Evolutionary conservation across 2,329 filamentous ascomycete genomes (phyloP), one percentile per base, ranked within the genome.

Genomic region (Orbilia brochopaga): DNA sequence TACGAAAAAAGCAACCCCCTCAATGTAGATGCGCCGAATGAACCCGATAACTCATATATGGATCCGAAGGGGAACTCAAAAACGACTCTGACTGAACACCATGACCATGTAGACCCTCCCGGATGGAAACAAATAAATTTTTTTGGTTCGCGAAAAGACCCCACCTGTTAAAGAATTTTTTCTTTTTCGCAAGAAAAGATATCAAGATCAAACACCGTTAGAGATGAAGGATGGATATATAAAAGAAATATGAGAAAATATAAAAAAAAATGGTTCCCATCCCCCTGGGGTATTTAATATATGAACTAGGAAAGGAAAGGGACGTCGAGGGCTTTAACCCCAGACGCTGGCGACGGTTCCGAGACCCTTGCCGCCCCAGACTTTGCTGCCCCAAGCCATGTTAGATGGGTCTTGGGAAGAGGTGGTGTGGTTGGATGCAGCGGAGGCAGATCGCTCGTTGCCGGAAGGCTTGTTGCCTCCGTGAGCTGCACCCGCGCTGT

Each of bases 401-500:
- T 76, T 75, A 42, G 75, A 69, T 56, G 72, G 73, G 15, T 70
- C 72, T 69, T 76, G 75, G 19, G 73, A 74, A 46, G 67, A 74
- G 27, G 75, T 69, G 19, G 74, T 74, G 35, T 75, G 74, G 61
- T 75, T 77, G 32, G 76, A 76, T 35, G 76, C 75, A 56, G 76
- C 75, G 50, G 76, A 76, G 44, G 75, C 74, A 48, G 76, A 77
- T 58, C 76, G 73, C 67, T 77, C 76, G 32, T 76, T 76, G n/a
- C 74, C 65, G 59, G 67, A 55, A 57, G 61, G 61, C 52, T 63
- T 64, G 48, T 61, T 73, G 69, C 54, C 56, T 66, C 61, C 61
- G 19, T 61, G 73, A 60, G 65, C 60, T 42, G 42, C 48, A 82
- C 19, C 84, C 82, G 66, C 76, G 72, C 27, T 73, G 59, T 23